phyloP scores from a whole-genome alignment of 2,329 filamentous ascomycete genomes.

The Fusarium xyrophilum region DNA sequence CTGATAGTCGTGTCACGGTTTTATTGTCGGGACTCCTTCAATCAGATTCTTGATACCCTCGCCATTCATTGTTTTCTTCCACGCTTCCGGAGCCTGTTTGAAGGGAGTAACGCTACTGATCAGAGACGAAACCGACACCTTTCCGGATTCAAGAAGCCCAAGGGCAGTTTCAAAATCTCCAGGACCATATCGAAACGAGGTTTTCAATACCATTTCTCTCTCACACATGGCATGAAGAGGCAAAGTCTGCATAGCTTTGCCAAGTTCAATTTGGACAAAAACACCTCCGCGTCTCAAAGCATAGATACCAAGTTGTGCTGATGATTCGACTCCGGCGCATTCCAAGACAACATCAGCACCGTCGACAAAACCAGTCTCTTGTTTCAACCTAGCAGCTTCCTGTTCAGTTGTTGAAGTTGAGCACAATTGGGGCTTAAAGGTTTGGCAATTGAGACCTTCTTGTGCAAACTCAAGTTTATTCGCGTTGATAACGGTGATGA shows the following conservation, averaged over 20 bases:
- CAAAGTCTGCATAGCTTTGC: slow-evolving; percentile 23
- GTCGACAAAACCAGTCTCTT: slow-evolving; percentile 61
- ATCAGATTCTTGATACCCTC: slow-evolving; percentile 76
- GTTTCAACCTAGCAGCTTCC: slow-evolving; percentile 13
- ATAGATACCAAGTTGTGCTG: slow-evolving; percentile 19
- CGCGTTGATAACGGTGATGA: slow-evolving; percentile 30
- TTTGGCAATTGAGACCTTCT: slow-evolving; percentile 9
- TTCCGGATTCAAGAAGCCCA: slow-evolving; percentile 72
- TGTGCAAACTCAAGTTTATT: slow-evolving; percentile 32
- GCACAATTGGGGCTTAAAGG: neutral
- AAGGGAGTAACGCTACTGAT: slow-evolving; percentile 81
- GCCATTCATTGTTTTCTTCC: slow-evolving; percentile 83
- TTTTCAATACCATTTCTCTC: slow-evolving; percentile 85
- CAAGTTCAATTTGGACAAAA: slow-evolving; percentile 29
- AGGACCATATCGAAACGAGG: slow-evolving; percentile 85
- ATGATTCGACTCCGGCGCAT: slow-evolving; percentile 32
- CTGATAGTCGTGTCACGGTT: neutral
- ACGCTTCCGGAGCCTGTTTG: slow-evolving; percentile 69
- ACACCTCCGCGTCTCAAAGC: slow-evolving; percentile 12
- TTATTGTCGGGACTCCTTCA: slow-evolving; percentile 4
- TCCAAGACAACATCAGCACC: slow-evolving; percentile 64
- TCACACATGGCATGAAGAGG: slow-evolving; percentile 81
- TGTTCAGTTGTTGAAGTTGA: slow-evolving; percentile 6
- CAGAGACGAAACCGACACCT: slow-evolving; percentile 79
- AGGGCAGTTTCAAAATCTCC: slow-evolving; percentile 88